Evolutionary conservation across 2,329 filamentous ascomycete genomes (phyloP).

Genomic region (Sclerotinia trifoliorum): DNA sequence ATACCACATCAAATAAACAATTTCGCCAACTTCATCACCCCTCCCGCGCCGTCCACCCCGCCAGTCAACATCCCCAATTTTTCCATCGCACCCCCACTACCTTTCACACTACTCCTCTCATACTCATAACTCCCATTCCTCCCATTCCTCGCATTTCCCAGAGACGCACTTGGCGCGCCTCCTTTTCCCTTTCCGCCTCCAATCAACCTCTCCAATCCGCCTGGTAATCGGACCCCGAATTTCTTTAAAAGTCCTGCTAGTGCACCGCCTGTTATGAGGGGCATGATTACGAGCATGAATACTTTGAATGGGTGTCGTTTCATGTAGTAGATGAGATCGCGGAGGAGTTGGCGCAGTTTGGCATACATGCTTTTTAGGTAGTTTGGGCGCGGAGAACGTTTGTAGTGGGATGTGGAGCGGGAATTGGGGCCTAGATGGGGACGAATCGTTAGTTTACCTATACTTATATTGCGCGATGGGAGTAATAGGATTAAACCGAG

Average conservation of each 20-base stretch:
- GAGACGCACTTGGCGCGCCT: background rate
- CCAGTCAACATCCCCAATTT: slow-evolving; percentile 30
- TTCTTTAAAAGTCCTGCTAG: slow-evolving; percentile 73
- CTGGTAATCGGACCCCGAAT: slow-evolving; percentile 77
- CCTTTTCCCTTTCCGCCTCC: slow-evolving; percentile 39
- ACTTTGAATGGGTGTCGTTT: slow-evolving; percentile 83
- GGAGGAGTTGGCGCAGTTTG: slow-evolving; percentile 75
- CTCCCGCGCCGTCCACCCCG: slow-evolving; percentile 35
- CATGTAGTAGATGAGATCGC: slow-evolving; percentile 78
- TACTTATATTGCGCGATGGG: background rate
- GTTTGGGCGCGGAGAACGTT: slow-evolving; percentile 75
- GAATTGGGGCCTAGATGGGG: slow-evolving; percentile 1
- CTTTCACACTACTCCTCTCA: slow-evolving; percentile 31
- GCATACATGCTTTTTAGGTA: slow-evolving; percentile 73
- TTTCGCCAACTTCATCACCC: slow-evolving; percentile 38
- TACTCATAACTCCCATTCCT: slow-evolving; percentile 20
- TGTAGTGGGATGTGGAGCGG: slow-evolving; percentile 59
- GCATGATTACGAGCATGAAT: slow-evolving; percentile 82
- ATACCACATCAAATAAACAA: slow-evolving; percentile 38
- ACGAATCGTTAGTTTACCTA: slow-evolving; percentile 1
- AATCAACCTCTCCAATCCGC: slow-evolving; percentile 57
- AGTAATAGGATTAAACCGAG: background rate
- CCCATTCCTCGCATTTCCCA: background rate
- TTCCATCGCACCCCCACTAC: slow-evolving; percentile 27
- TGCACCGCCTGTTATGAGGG: slow-evolving; percentile 79